These are phyloP conservation scores for Sordaria brevicollis DNA, from an alignment of 495 filamentous ascomycete species.

Conservation along the genomic window DNA sequence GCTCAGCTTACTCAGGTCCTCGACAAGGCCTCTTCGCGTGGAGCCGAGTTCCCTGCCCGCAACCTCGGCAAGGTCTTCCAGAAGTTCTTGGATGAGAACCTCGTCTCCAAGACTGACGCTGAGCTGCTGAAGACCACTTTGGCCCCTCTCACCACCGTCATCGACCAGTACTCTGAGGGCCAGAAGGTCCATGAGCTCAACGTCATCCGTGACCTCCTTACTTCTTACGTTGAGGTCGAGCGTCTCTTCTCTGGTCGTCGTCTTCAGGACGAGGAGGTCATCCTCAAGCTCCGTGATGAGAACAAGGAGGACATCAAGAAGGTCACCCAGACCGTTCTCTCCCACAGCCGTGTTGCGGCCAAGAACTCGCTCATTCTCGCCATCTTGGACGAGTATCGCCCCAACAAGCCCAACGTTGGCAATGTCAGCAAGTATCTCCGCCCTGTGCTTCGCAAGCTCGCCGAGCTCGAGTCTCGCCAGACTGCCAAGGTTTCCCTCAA, in stretches of 20 bases:
- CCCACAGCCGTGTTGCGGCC: conserved; percentile 79
- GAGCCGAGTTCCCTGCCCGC: conserved; percentile 86
- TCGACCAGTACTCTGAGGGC: conserved; percentile 76
- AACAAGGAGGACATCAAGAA: conserved; percentile 82
- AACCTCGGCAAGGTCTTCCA: conserved; percentile 70
- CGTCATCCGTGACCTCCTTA: conserved; percentile 65
- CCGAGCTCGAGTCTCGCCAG: conserved; percentile 78
- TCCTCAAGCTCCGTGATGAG: conserved; percentile 88
- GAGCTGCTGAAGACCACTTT: conserved; percentile 64
- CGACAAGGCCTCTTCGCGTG: conserved; percentile 65
- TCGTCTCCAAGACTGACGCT: conserved; percentile 50
- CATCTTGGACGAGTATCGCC: conserved; percentile 86
- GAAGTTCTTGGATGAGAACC: conserved; percentile 84
- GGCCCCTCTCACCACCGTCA: conserved; percentile 67
- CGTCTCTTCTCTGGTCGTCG: conserved; percentile 75
- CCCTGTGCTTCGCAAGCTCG: conserved; percentile 69
- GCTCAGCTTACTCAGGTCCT: conserved; percentile 69
- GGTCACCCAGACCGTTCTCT: conserved; percentile 81
- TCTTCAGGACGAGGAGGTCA: conserved; percentile 84
- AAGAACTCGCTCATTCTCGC: conserved; percentile 94
- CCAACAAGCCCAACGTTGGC: conserved; percentile 82
- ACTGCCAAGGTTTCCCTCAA: conserved; percentile 95
- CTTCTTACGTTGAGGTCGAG: conserved; percentile 75
- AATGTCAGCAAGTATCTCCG: conserved; percentile 86
- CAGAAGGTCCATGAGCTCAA: conserved; percentile 84